Base-by-base conservation (phyloP, 169 alveolate genomes). In the Eimeria sp. region DNA sequence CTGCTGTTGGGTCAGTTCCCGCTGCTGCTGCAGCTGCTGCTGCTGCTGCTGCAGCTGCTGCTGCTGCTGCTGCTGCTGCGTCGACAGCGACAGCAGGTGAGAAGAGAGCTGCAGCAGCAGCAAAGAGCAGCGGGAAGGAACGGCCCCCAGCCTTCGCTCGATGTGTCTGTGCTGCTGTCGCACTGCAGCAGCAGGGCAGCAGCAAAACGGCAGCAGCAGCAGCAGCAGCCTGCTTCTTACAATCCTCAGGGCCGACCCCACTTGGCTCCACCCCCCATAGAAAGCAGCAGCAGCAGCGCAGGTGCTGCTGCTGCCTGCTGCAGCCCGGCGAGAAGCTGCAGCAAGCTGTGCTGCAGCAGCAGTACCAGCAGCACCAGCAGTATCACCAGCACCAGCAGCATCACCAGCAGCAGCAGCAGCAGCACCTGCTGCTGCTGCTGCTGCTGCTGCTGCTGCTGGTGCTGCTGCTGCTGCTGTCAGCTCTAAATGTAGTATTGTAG, bases 131-230 rank as follows among this genome's bases (percentile, higher is more conserved):
- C 30, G 90, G 13, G 76, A 43, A 54, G 90, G 90, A 40, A 56
- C 0, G 27, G 76, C 72, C 4, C 90, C 90, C 11, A 83, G 56
- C 43, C 54, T 76, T 14, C 90, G 33, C 90, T 83, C 90, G 1
- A 83, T 37, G 16, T 52, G 77, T 11, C 90, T n/a, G 56, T 83
- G 90, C 76, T 83, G 90, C 90, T 43, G 90, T 40, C 90, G 76
- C 77, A 83, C 90, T 54, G 90, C 72, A 58, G 90, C 76, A 58
- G 90, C 90, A 83, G 90, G 90, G 77, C 90, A 83, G 90, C 90
- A 83, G 90, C 90, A 83, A 83, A 83, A 83, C 30, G 90, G 90
- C 90, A 83, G 77, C 90, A 83, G 77, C 90, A 83, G 90, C 90
- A 37, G 76, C 72, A 83, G 90, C 90, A 58, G n/a, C 77, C 33